These are phyloP conservation scores for Metschnikowia noctiluminum DNA, from an alignment of 805 yeast species.

Conservation along the genomic window DNA sequence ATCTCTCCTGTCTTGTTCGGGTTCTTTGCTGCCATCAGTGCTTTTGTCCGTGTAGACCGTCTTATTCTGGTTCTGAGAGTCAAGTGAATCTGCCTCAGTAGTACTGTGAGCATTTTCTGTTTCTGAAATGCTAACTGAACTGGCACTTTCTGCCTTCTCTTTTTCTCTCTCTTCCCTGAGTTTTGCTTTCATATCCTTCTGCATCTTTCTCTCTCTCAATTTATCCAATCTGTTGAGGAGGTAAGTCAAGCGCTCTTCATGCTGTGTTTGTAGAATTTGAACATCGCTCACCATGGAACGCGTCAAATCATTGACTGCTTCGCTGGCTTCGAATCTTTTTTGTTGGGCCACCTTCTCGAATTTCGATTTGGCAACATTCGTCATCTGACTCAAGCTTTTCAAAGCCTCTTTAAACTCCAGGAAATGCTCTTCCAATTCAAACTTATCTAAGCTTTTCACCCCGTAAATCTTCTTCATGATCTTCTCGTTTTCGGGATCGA, in stretches of 20 bases:
- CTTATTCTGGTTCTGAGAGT: not conserved
- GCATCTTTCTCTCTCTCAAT: constrained; percentile 29
- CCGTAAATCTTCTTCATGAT: constrained; percentile 26
- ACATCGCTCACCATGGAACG: constrained; percentile 30
- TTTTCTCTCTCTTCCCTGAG: constrained; percentile 25
- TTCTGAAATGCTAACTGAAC: not conserved
- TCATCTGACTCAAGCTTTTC: constrained; percentile 25
- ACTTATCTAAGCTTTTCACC: constrained; percentile 4
- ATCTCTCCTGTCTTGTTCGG: constrained; percentile 15
- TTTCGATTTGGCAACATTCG: constrained; percentile 16
- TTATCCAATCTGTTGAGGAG: constrained; percentile 28
- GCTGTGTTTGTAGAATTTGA: constrained; percentile 26
- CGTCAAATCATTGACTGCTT: constrained; percentile 25
- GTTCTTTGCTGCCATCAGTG: constrained; percentile 19
- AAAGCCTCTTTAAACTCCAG: constrained; percentile 26
- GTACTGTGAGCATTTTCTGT: constrained; percentile 5
- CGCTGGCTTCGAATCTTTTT: constrained; percentile 25
- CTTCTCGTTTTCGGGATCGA: constrained; percentile 48
- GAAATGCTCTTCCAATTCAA: constrained; percentile 27
- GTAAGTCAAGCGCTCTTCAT: constrained; percentile 25
- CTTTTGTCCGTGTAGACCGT: not conserved
- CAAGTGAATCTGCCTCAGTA: no score
- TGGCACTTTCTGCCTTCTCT: constrained; percentile 14
- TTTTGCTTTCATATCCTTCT: constrained; percentile 32
- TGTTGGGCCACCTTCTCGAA: constrained; percentile 23